A percentile compares a stretch with the other conserved stretches of the same genome.
These are phyloP conservation scores for Stephanodiscus triporus DNA, from an alignment of 108 stramenopile species.

Conservation along the genomic window DNA sequence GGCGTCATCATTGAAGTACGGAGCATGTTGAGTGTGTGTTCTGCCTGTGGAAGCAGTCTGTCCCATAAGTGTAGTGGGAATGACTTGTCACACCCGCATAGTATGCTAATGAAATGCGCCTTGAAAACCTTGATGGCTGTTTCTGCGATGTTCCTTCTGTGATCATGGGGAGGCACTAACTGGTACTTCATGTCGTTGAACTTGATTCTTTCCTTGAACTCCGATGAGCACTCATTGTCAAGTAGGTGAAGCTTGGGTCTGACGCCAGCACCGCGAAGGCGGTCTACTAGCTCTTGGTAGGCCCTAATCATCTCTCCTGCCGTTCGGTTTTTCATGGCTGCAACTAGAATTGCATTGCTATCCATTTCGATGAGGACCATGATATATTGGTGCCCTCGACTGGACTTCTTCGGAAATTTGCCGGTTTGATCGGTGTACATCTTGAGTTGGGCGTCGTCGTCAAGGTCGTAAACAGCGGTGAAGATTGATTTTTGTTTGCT, in stretches of 20 bases:
- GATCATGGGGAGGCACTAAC: background rate
- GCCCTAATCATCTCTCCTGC: constrained; percentile 6
- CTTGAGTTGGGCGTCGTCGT: background rate
- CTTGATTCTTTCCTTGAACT: background rate
- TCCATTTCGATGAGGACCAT: constrained; percentile 51
- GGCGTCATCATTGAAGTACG: background rate
- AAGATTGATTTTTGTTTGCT: background rate
- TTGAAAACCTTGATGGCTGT: background rate
- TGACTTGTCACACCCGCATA: background rate
- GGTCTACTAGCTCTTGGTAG: background rate
- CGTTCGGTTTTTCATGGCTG: constrained; percentile 23
- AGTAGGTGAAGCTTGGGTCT: background rate
- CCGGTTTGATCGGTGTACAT: constrained; percentile 58
- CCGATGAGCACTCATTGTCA: background rate
- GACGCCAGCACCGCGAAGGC: background rate
- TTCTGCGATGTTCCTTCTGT: background rate
- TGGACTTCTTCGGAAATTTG: constrained; percentile 27
- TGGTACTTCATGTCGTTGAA: background rate
- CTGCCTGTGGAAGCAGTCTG: constrained; percentile 12
- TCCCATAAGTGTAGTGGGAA: constrained; percentile 35
- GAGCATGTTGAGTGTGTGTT: constrained; percentile 15
- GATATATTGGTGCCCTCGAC: constrained; percentile 47
- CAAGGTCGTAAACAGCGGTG: background rate
- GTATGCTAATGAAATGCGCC: constrained; percentile 7
- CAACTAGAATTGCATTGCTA: constrained; percentile 40